Base-by-base conservation (phyloP, 75 land plant species). In the Pseudotsuga menziesii region DNA sequence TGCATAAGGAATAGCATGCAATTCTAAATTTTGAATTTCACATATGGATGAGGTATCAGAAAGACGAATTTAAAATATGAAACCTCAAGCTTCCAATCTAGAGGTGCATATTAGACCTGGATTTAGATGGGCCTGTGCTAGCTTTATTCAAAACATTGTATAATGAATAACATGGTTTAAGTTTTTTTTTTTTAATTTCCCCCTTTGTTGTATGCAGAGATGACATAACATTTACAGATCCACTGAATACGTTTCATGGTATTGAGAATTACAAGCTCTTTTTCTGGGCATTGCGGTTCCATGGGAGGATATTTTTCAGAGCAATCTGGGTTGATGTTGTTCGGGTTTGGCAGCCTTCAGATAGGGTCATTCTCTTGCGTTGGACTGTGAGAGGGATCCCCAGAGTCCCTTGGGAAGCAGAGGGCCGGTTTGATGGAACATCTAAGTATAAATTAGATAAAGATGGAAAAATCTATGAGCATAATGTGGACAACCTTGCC, bases 391-490 rank as follows among this genome's bases (percentile, higher is more conserved):
- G 61, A 20, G 96, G 91, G n/a, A 82, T 83, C 9, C 91, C 96
- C 17, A 58, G 96, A 25, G 94, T 91, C 23, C 96, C 91, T 15
- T 93, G 96, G 93, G 94, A 91, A 72, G 87, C 94, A 14, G 74
- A 82, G 27, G 94, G 93, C 0, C 78, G 78, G 52, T 91, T 93
- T 62, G 87, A 89, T 60, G 96, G 94, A 14, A 89, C 90, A 0
- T 93, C 96, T 1, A 59, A 88, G 81, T 93, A 91, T 72, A 93
- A 93, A 75, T 61, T 93, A 74, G 96, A 93, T 62, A 39, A 89
- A 69, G 82, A 86, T 74, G 94, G 96, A 23, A 91, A 87, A 56
- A 93, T 93, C 71, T 93, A 91, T 67, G 96, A 93, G 78, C 96
- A 93, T 76, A 86, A 87, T 73, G 90, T 93, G 9, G 94, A 93